A percentile compares a stretch with the other conserved stretches of the same genome.
phyloP scores from a whole-genome alignment of 345 rosid species.

The Ceriops zippeliana region DNA sequence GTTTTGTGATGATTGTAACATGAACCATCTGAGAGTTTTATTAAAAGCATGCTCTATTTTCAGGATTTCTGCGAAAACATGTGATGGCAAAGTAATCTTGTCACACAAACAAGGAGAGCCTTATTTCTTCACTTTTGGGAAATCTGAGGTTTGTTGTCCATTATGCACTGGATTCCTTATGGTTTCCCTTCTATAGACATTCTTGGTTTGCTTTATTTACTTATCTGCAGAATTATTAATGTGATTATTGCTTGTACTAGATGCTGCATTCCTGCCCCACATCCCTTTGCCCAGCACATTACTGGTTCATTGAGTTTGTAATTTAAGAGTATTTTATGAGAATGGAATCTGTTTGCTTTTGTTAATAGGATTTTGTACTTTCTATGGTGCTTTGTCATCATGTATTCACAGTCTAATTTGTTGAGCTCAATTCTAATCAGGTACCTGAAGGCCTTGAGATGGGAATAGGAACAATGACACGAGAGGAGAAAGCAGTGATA shows the following conservation, averaged over 20 bases:
- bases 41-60: conserved; percentile 2
- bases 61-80: conserved; percentile 84
- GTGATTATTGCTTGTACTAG: too few relatives aligned
- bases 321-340: not conserved
- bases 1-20: not conserved
- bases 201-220: conserved; percentile 3
- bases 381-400: not conserved
- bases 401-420: not conserved
- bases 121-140: conserved; percentile 84
- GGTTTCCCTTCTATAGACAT: not conserved
- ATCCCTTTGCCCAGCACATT: not conserved
- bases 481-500: conserved; percentile 80
- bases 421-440: conserved; percentile 37
- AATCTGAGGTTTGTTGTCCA: conserved; percentile 66
- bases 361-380: not conserved
- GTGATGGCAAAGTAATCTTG: conserved; percentile 60
- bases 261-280: not conserved
- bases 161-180: not conserved
- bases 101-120: conserved; percentile 65
- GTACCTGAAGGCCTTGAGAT: conserved; percentile 97
- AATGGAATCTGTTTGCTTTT: not conserved
- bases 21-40: conserved; percentile 5
- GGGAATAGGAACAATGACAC: conserved; percentile 91
- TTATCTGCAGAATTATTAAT: not conserved
- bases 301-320: not conserved